phyloP scores from a whole-genome alignment of 2,329 filamentous ascomycete species.

The Penicillium frequentans region DNA sequence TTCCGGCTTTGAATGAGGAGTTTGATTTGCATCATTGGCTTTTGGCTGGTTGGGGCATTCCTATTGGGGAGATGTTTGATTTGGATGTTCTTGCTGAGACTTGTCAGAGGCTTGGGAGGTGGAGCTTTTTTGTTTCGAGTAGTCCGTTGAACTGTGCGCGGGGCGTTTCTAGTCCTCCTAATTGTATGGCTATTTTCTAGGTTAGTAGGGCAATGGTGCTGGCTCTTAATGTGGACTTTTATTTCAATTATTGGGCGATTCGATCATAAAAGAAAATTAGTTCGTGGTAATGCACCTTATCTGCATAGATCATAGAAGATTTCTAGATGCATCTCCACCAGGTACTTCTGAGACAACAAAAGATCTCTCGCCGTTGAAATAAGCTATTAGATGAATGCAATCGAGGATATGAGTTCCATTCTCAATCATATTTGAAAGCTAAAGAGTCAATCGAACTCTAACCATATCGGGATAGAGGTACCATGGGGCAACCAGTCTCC shows the following conservation, averaged over 20 bases:
- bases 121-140: conserved; percentile 41
- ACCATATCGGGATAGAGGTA: background rate
- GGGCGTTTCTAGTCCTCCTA: conserved; percentile 44
- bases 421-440: too few relatives aligned
- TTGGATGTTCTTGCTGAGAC: conserved; percentile 36
- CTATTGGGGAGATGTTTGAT: conserved; percentile 44
- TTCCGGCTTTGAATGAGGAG: conserved; percentile 37
- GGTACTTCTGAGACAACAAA: too few relatives aligned
- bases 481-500: conserved; percentile 3
- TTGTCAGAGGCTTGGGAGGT: conserved; percentile 34
- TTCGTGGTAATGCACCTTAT: too few relatives aligned
- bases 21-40: conserved; percentile 40
- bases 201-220: too few relatives aligned
- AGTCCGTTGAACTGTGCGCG: conserved; percentile 40
- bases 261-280: too few relatives aligned
- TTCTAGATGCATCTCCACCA: too few relatives aligned
- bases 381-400: too few relatives aligned
- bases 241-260: too few relatives aligned
- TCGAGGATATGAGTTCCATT: too few relatives aligned
- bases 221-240: too few relatives aligned
- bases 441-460: background rate
- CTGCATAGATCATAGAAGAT: too few relatives aligned
- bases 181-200: conserved; percentile 46
- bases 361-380: too few relatives aligned
- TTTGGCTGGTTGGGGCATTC: conserved; percentile 39